phyloP scores from a whole-genome alignment of 148 eudicot species.

The Cornus florida region DNA sequence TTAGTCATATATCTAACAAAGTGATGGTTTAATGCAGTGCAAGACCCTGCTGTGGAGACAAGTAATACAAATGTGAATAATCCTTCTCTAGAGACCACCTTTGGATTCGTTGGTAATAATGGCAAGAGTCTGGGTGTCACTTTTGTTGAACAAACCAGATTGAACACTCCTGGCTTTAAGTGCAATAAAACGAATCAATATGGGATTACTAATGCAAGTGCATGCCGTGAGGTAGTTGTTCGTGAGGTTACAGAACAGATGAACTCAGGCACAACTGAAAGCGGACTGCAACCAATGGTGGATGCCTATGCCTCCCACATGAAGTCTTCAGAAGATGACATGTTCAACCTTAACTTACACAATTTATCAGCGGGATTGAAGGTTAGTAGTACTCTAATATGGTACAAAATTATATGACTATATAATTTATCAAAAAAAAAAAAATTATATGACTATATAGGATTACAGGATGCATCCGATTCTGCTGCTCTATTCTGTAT shows the following conservation, averaged over 20 bases:
- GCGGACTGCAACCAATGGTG: background rate
- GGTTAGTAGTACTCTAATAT: conserved; percentile 16
- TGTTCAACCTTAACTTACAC: conserved; percentile 12
- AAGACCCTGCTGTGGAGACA: conserved; percentile 18
- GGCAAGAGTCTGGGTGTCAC: too few species aligned
- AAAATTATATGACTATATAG: background rate
- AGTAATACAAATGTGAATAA: conserved; percentile 7
- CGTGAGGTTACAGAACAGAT: conserved; percentile 8
- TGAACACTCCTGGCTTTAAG: too few species aligned
- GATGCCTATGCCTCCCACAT: conserved; percentile 13
- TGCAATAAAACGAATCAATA: too few species aligned
- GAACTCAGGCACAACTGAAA: conserved; percentile 12
- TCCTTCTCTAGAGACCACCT: conserved; percentile 8
- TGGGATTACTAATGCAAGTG: background rate
- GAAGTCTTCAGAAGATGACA: conserved; percentile 18
- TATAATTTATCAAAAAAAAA: too few species aligned
- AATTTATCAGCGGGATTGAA: conserved; percentile 25
- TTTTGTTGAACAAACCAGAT: too few species aligned
- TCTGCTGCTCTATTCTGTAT: background rate
- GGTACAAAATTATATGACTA: background rate
- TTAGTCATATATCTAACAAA: background rate
- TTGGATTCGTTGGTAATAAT: background rate
- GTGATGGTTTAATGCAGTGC: conserved; percentile 8
- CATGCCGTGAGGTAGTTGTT: conserved; percentile 5
- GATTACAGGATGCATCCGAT: background rate